phyloP scores from a whole-genome alignment of 2,329 filamentous ascomycete genomes.

The Aspergillus terreus region DNA sequence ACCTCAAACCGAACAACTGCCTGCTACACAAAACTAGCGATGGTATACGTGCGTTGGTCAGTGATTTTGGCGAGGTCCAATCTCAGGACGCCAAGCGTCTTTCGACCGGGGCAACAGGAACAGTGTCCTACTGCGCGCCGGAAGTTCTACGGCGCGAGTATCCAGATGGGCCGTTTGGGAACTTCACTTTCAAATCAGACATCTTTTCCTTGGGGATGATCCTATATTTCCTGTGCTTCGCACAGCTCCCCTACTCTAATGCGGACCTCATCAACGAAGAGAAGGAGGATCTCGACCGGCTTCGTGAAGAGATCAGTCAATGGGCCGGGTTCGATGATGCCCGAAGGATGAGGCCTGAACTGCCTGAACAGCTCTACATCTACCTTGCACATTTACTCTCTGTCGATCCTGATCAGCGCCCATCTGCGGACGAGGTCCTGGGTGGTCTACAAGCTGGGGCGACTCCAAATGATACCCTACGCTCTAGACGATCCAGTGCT shows the following conservation, averaged over 20 bases:
- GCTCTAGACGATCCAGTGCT: constrained; percentile 31
- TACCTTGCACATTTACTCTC: constrained; percentile 78
- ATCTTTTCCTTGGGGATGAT: constrained; percentile 99
- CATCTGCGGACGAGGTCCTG: constrained; percentile 81
- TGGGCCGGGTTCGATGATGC: constrained; percentile 88
- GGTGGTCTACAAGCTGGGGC: constrained; percentile 68
- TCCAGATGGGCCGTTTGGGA: constrained; percentile 69
- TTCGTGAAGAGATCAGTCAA: constrained; percentile 77
- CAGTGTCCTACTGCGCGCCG: constrained; percentile 94
- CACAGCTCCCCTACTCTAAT: constrained; percentile 75
- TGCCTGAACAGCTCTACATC: constrained; percentile 81
- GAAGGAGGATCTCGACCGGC: constrained; percentile 79
- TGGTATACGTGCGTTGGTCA: constrained; percentile 78
- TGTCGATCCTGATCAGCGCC: constrained; percentile 70
- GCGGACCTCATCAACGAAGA: constrained; percentile 87
- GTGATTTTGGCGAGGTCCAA: constrained; percentile 97
- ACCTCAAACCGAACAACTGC: constrained; percentile 95
- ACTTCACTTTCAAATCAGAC: constrained; percentile 95
- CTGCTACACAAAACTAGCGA: constrained; percentile 73
- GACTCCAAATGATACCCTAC: constrained; percentile 45
- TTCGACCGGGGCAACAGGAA: constrained; percentile 90
- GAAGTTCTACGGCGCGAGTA: constrained; percentile 73
- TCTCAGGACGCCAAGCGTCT: constrained; percentile 74
- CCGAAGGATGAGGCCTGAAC: constrained; percentile 68
- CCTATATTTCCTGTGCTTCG: constrained; percentile 96